Percentiles rank a stretch among this genome's conserved stretches.
These are phyloP conservation scores for Colletotrichum sp. DNA, from an alignment of 2,329 filamentous ascomycete genomes.

Conservation along the genomic window DNA sequence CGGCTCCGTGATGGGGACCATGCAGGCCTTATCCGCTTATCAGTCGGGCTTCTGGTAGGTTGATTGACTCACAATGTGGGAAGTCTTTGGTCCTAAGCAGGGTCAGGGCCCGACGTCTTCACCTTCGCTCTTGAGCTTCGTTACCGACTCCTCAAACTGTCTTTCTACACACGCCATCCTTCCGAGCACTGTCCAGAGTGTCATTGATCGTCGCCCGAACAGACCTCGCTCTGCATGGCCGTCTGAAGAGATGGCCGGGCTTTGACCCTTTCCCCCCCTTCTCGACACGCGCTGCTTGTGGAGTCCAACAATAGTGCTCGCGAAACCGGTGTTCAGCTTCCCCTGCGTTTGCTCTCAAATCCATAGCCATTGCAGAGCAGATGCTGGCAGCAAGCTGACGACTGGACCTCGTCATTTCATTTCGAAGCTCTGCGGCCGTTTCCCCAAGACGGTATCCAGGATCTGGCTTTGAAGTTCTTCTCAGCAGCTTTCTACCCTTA, in stretches of 20 bases:
- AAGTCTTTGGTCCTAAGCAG: not conserved
- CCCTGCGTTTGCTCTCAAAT: too few relatives aligned
- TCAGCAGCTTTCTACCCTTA: not conserved
- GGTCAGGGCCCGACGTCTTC: not conserved
- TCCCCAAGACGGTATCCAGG: not conserved
- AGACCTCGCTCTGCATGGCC: not conserved
- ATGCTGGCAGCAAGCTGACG: not conserved
- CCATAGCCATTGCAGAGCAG: not conserved
- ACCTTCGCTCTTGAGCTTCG: not conserved
- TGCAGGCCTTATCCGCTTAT: constrained; percentile 17
- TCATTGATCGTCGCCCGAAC: not conserved
- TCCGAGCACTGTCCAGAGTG: not conserved
- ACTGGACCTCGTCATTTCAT: not conserved
- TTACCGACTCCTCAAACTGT: not conserved
- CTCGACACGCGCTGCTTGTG: not conserved
- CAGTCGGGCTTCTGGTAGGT: constrained; percentile 13
- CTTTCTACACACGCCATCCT: not conserved
- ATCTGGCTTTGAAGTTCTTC: not conserved
- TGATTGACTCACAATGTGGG: constrained; percentile 16
- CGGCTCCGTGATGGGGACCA: not conserved
- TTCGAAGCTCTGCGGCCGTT: not conserved
- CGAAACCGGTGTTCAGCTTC: not conserved
- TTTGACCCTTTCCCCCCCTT: constrained; percentile 10
- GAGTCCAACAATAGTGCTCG: not conserved
- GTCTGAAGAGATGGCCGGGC: constrained; percentile 16